Conservation (phyloP, 2,329 filamentous ascomycete species). For the Colletotrichum navitas region DNA sequence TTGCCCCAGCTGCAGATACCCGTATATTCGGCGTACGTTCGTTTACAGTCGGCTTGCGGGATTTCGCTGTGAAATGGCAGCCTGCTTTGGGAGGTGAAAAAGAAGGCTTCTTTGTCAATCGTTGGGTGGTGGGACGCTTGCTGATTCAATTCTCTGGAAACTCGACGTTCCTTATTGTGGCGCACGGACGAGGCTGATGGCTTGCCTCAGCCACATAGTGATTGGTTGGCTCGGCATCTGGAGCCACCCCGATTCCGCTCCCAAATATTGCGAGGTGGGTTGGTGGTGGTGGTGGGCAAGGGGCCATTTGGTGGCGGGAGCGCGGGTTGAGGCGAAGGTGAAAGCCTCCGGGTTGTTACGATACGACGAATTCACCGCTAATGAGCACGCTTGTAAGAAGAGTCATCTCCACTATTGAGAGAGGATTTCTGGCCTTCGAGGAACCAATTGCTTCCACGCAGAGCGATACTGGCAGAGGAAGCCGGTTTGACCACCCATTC, state of each 20-base stretch:
- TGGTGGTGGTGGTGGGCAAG: neutral
- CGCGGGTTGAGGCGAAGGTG: neutral
- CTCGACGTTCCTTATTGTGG: conserved; percentile 26
- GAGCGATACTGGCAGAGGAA: neutral
- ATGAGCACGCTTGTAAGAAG: neutral
- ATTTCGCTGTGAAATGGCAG: neutral
- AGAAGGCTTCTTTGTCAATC: neutral
- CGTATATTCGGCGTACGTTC: neutral
- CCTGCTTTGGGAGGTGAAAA: neutral
- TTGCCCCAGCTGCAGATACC: neutral
- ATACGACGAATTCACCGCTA: too few species aligned
- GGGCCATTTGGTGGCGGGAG: neutral
- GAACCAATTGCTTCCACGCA: neutral
- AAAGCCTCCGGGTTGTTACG: neutral
- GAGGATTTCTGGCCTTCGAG: neutral
- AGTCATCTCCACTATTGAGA: too few species aligned
- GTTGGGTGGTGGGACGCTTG: conserved; percentile 10
- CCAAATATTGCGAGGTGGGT: conserved; percentile 5
- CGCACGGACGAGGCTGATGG: conserved; percentile 24
- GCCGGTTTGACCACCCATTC: neutral
- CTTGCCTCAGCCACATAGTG: conserved; percentile 13
- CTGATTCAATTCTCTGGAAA: conserved; percentile 29
- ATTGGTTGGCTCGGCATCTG: conserved; percentile 5
- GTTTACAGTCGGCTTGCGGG: neutral
- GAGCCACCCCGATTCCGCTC: conserved; percentile 10